Conservation (phyloP, 2,329 filamentous ascomycete species). For the Phialophora verrucosa region DNA sequence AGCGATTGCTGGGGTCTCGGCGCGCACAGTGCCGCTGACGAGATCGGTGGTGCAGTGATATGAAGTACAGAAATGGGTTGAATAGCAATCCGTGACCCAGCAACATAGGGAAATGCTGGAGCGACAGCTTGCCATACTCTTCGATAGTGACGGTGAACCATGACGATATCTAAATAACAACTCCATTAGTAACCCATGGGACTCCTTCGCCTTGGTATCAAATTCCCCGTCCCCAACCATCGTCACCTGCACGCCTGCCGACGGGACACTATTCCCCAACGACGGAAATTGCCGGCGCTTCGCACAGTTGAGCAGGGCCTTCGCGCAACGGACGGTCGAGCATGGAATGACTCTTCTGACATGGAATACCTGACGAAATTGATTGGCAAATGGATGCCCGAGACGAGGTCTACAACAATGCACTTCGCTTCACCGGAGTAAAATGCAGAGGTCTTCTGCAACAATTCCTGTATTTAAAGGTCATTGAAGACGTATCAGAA, state of each 20-base stretch:
- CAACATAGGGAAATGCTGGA: constrained; percentile 25
- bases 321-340: constrained; percentile 72
- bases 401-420: too few relatives aligned
- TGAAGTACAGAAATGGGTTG: constrained; percentile 18
- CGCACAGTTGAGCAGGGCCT: constrained; percentile 70
- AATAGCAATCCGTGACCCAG: constrained; percentile 12
- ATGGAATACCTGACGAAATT: constrained; percentile 81
- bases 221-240: constrained; percentile 69
- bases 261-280: constrained; percentile 83
- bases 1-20: background rate
- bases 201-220: constrained; percentile 35
- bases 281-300: constrained; percentile 76
- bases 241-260: constrained; percentile 65
- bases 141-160: constrained; percentile 21
- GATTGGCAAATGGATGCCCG: constrained; percentile 85
- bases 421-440: too few relatives aligned
- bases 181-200: constrained; percentile 16
- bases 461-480: too few relatives aligned
- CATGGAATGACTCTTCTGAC: constrained; percentile 77
- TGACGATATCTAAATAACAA: constrained; percentile 9
- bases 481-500: too few relatives aligned
- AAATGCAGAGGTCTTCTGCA: too few relatives aligned
- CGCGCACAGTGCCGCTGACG: background rate
- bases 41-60: constrained; percentile 6
- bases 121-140: constrained; percentile 19